Percentiles rank a stretch among this genome's conserved stretches.
phyloP scores from a whole-genome alignment of 2,329 filamentous ascomycete genomes.

The Hypoxylon sp. region DNA sequence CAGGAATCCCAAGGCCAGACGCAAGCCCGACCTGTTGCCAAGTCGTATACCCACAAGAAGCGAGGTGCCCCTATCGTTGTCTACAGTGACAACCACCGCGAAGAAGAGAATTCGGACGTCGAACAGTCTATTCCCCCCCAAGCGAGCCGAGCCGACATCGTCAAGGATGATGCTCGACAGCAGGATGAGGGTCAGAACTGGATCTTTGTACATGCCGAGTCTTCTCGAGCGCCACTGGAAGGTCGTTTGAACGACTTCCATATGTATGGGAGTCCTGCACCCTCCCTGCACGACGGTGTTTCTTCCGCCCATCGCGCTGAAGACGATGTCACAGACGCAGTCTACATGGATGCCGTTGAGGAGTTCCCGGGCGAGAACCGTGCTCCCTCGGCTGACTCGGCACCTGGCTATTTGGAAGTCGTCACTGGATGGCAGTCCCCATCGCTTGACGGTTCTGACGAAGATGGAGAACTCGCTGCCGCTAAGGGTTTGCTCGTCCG shows the following conservation, averaged over 20 bases:
- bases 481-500: background rate
- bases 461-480: background rate
- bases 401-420: conserved; percentile 8
- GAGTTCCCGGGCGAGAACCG: conserved; percentile 51
- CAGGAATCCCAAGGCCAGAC: conserved; percentile 3
- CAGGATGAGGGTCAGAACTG: conserved; percentile 15
- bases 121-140: conserved; percentile 1
- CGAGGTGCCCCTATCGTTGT: conserved; percentile 38
- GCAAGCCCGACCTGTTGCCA: conserved; percentile 9
- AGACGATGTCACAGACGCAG: conserved; percentile 56
- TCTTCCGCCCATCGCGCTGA: conserved; percentile 34
- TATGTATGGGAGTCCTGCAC: conserved; percentile 1
- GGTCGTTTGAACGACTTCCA: conserved; percentile 1
- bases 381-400: conserved; percentile 18
- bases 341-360: conserved; percentile 62
- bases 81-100: conserved; percentile 46
- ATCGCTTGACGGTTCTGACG: background rate
- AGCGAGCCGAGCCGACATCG: conserved; percentile 3
- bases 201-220: background rate
- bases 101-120: conserved; percentile 21
- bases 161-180: conserved; percentile 6
- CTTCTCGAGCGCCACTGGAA: background rate
- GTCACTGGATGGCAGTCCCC: conserved; percentile 14
- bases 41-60: conserved; percentile 27
- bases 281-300: conserved; percentile 2